These are phyloP conservation scores for Cyclostephanos invisitatus DNA, from an alignment of 108 stramenopile genomes.

Conservation along the genomic window DNA sequence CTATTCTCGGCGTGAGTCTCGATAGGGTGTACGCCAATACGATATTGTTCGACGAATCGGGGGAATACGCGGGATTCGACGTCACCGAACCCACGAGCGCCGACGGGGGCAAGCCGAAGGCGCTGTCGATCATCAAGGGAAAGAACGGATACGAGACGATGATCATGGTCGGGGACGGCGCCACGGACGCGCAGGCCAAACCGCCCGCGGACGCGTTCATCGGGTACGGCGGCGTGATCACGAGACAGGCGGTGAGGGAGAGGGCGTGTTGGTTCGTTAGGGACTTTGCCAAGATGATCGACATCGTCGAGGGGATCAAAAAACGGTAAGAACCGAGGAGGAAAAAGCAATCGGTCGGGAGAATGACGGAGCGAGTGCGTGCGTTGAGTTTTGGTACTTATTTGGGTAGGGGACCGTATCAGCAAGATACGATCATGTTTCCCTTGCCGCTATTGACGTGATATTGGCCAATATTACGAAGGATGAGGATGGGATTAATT, in stretches of 20 bases:
- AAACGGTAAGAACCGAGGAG: no score
- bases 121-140: slow-evolving; percentile 67
- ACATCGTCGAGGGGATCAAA: slow-evolving; percentile 46
- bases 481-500: no score
- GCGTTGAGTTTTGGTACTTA: no score
- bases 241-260: slow-evolving; percentile 79
- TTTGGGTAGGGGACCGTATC: no score
- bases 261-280: slow-evolving; percentile 96
- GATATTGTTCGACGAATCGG: slow-evolving; percentile 79
- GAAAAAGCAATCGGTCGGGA: not conserved
- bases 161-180: slow-evolving; percentile 99
- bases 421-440: no score
- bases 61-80: slow-evolving; percentile 91
- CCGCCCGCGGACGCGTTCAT: slow-evolving; percentile 97
- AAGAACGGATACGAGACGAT: slow-evolving; percentile 67
- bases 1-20: slow-evolving; percentile 59
- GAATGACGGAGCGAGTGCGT: not conserved
- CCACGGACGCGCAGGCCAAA: slow-evolving; percentile 98
- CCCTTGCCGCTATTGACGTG: no score
- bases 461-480: no score
- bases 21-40: slow-evolving; percentile 93
- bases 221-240: slow-evolving; percentile 96
- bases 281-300: slow-evolving; percentile 84
- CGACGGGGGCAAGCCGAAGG: slow-evolving; percentile 95
- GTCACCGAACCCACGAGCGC: slow-evolving; percentile 85